phyloP scores from a whole-genome alignment of 2,329 filamentous ascomycete species.

The Phyllosticta citribraziliensis region DNA sequence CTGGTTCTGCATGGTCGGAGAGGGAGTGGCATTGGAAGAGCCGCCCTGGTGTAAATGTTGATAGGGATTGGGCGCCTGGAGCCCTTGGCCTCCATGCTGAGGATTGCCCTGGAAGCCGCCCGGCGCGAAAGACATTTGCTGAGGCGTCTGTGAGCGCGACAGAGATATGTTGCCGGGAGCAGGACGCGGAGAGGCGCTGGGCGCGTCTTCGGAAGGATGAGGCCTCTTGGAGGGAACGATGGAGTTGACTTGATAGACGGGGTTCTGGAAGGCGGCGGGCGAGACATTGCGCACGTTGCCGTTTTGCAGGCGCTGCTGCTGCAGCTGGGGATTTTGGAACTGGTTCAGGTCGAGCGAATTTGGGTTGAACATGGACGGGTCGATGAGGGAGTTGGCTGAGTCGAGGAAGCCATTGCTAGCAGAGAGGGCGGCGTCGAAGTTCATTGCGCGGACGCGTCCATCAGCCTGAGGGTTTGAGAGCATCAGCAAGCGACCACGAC shows the following conservation, averaged over 20 bases:
- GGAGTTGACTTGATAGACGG: slow-evolving; percentile 72
- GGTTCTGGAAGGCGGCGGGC: slow-evolving; percentile 55
- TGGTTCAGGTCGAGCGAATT: slow-evolving; percentile 39
- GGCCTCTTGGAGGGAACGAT: slow-evolving; percentile 86
- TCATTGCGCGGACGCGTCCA: slow-evolving; percentile 13
- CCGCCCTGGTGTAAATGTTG: slow-evolving; percentile 74
- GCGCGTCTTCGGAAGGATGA: slow-evolving; percentile 70
- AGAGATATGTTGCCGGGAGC: slow-evolving; percentile 31
- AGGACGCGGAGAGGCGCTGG: slow-evolving; percentile 71
- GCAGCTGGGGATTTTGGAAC: slow-evolving; percentile 33
- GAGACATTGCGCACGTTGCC: slow-evolving; percentile 62
- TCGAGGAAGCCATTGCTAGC: slow-evolving; percentile 15
- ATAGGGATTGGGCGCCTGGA: slow-evolving; percentile 60
- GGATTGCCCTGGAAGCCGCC: slow-evolving; percentile 47
- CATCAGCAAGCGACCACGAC: slow-evolving; percentile 9
- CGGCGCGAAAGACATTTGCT: slow-evolving; percentile 59
- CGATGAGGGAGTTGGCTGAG: slow-evolving; percentile 19
- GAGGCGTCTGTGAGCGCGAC: slow-evolving; percentile 87
- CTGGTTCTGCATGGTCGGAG: slow-evolving; percentile 83
- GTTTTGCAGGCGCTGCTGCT: slow-evolving; percentile 59
- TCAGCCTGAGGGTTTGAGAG: slow-evolving; percentile 6
- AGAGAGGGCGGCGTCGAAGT: slow-evolving; percentile 11
- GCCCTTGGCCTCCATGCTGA: slow-evolving; percentile 43
- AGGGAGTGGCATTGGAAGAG: slow-evolving; percentile 78
- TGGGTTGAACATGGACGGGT: slow-evolving; percentile 28